A percentile compares a stretch with the other conserved stretches of the same genome.
phyloP scores from a whole-genome alignment of 2,329 filamentous ascomycete species.

The Teratosphaeriaceae sp. region DNA sequence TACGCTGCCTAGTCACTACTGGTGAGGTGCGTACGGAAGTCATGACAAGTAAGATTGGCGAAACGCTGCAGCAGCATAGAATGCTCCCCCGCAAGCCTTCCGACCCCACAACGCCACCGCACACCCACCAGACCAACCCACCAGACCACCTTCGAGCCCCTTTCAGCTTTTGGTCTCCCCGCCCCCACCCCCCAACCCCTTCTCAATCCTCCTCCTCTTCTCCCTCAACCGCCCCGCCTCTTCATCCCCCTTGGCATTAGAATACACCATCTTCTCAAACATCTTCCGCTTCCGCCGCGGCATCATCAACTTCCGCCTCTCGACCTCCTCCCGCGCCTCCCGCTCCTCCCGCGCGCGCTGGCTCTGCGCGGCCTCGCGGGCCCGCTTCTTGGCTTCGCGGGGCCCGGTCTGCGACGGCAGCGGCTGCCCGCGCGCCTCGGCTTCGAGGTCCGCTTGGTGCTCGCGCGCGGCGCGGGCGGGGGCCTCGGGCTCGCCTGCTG shows the following conservation, averaged over 20 bases:
- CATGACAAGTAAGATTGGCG: no score
- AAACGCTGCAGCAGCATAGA: no score
- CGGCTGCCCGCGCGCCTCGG: conserved; percentile 69
- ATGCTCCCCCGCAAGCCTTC: no score
- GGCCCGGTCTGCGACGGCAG: conserved; percentile 42
- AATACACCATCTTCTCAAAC: conserved; percentile 95
- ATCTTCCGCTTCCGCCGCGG: conserved; percentile 96
- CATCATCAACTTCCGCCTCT: conserved; percentile 96
- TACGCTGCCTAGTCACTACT: no score
- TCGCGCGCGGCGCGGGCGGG: conserved; percentile 56
- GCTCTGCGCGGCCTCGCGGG: conserved; percentile 61
- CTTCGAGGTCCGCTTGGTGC: conserved; percentile 86
- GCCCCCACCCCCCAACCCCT: no score
- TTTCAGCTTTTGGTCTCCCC: conserved; percentile 1
- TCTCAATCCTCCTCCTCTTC: conserved; percentile 86
- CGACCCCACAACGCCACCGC: no score
- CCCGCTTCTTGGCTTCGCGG: conserved; percentile 50
- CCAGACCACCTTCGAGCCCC: no score
- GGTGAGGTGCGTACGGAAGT: no score
- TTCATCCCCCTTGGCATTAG: conserved; percentile 85
- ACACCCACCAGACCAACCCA: no score
- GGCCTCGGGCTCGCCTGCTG: conserved; percentile 49
- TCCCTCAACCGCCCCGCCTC: conserved; percentile 80
- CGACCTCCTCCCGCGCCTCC: conserved; percentile 76
- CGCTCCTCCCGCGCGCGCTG: conserved; percentile 57